These are phyloP conservation scores for Aspergillus baeticus DNA, from an alignment of 495 filamentous ascomycete genomes.

Conservation along the genomic window DNA sequence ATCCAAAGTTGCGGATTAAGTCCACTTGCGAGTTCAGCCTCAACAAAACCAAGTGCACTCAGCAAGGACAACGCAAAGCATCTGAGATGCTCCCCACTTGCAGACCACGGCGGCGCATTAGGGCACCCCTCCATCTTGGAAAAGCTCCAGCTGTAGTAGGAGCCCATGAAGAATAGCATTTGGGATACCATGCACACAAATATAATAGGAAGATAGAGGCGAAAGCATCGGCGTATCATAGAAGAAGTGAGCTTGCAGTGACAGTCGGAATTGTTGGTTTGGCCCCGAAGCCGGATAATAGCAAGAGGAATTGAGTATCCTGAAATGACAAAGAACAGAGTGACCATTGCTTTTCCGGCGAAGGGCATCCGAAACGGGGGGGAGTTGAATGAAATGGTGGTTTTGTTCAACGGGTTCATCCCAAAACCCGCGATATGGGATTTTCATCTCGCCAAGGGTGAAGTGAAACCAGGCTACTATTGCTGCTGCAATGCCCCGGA, in stretches of 20 bases:
- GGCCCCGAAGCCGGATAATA: slow-evolving; percentile 45
- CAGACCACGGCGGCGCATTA: slow-evolving; percentile 20
- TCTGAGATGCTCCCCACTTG: slow-evolving; percentile 5
- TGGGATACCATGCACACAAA: slow-evolving; percentile 45
- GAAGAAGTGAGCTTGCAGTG: slow-evolving; percentile 43
- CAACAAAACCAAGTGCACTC: slow-evolving; percentile 34
- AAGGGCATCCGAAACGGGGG: slow-evolving; percentile 54
- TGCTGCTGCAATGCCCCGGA: slow-evolving; percentile 27
- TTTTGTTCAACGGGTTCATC: slow-evolving; percentile 35
- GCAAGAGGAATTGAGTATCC: slow-evolving; percentile 57
- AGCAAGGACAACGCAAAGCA: slow-evolving; percentile 21
- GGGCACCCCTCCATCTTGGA: slow-evolving; percentile 16
- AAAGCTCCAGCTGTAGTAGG: slow-evolving; percentile 14
- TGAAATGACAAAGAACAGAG: slow-evolving; percentile 65
- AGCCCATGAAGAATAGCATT: slow-evolving; percentile 35
- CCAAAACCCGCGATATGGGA: slow-evolving; percentile 28
- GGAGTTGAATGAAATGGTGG: slow-evolving; percentile 53
- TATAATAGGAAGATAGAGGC: slow-evolving; percentile 55
- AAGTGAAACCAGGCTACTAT: slow-evolving; percentile 27
- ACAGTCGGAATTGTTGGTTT: slow-evolving; percentile 19
- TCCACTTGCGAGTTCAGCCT: slow-evolving; percentile 17
- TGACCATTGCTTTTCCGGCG: slow-evolving; percentile 57
- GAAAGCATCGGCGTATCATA: slow-evolving; percentile 51
- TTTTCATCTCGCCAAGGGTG: slow-evolving; percentile 24
- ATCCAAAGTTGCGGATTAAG: slow-evolving; percentile 49